A percentile compares a stretch with the other conserved stretches of the same genome.
Conservation (phyloP, 208 protist genomes). For the Acanthamoeba healyi region DNA sequence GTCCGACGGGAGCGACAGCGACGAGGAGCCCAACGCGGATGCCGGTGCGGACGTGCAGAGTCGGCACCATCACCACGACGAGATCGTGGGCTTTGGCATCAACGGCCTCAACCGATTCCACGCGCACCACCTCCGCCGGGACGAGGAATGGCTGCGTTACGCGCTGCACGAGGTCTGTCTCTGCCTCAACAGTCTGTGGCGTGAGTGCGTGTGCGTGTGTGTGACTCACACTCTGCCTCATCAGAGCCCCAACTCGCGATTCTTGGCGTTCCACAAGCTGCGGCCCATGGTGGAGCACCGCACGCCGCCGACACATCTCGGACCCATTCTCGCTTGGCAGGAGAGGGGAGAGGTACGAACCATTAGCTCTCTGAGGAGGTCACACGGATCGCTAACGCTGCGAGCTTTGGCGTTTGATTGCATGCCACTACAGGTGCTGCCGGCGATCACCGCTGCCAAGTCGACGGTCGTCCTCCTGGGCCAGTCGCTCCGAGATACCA, state of each 20-base stretch:
- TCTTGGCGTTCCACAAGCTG: slow-evolving; percentile 7
- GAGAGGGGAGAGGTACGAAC: not conserved
- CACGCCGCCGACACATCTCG: slow-evolving; percentile 12
- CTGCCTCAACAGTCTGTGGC: too few species aligned
- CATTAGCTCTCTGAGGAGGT: too few species aligned
- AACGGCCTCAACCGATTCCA: slow-evolving; percentile 31
- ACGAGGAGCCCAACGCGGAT: slow-evolving; percentile 27
- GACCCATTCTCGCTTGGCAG: slow-evolving; percentile 13
- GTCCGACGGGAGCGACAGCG: not conserved
- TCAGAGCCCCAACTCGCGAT: slow-evolving; percentile 35
- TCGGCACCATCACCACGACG: not conserved
- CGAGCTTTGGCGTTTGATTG: too few species aligned
- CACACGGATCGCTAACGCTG: too few species aligned
- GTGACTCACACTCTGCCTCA: too few species aligned
- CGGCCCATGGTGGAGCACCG: slow-evolving; percentile 31
- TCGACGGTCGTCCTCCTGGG: not conserved
- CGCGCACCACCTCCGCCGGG: slow-evolving; percentile 14
- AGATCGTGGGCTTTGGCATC: slow-evolving; percentile 27
- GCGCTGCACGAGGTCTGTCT: not conserved
- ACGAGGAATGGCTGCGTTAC: not conserved
- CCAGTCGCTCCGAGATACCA: not conserved
- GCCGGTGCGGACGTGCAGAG: slow-evolving; percentile 31
- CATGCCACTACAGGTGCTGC: not conserved
- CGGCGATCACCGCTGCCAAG: not conserved
- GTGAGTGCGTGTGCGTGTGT: too few species aligned